Evolutionary conservation across 495 filamentous ascomycete genomes (phyloP), one percentile per base, ranked within the genome.

Genomic region (Penicillium arizonense): DNA sequence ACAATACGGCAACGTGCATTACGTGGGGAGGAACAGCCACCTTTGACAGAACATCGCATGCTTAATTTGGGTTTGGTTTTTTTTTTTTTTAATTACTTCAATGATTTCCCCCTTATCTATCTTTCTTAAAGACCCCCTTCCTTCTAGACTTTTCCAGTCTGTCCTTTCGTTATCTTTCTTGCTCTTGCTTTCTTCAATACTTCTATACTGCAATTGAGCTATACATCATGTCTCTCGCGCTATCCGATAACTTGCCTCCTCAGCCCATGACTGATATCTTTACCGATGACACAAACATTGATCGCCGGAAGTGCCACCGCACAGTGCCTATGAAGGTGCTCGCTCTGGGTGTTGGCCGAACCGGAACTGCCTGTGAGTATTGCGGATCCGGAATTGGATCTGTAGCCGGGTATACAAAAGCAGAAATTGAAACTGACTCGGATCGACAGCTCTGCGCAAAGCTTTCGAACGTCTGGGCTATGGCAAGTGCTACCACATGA

Each of bases 251-350:
- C 55, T 56, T 77, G 57, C 61, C 74, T 62, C 72, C 74, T 42
- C 71, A 75, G 68, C 74, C 74, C 9, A 42, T 50, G 34, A 75
- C 74, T 26, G 74, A 76, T 56, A 46, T 77, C 56, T 76, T 84
- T 64, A 81, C 77, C 52, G 61, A 61, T 51, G 82, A 84, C 63
- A 84, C 82, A 48, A 79, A 81, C 59, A 82, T 86, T 59, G 78
- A 87, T 57, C 74, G 81, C 16, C 77, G 82, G 47, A 70, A 85
- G 72, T 83, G 82, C 65, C 76, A 78, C 55, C 78, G 85, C 30
- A 80, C 74, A 16, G 83, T 87, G 42, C 82, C 84, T 14, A 86
- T 88, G 82, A 77, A 81, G 65, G 83, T 87, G 46, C 74, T 87
- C 24, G 77, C 77, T 48, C 74, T 87, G 5, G 83, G 85, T 41